Base-by-base conservation (phyloP, 805 yeast genomes). In the Candida quercuum region DNA sequence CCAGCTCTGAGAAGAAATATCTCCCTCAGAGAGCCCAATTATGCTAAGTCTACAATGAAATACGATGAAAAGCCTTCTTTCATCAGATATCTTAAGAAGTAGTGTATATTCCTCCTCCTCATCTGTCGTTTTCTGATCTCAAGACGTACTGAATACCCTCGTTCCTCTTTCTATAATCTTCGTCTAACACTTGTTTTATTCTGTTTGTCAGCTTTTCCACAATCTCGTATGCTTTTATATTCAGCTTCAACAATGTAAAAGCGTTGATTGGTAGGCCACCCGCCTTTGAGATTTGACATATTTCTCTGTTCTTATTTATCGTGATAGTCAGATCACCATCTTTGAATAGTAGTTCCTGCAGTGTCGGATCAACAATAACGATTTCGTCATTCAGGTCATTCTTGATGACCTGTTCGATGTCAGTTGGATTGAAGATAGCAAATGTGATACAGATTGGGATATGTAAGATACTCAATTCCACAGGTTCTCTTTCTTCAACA, bases 211-310 rank as follows among this genome's bases (percentile, higher is more conserved):
- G 54, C 19, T 56, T 52, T 38, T 76, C 78, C 8, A 86, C 93
- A 23, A 80, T 70, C 4, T 58, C 56, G 50, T 74, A 76, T 2
- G 96, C 93, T 39, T 71, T 65, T 40, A 73, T 74, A 23, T 84
- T 72, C 56, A 93, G 81, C 19, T 78, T 76, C 67, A 86, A 66
- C 35, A 91, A 62, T 19, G 72, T 64, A 26, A 71, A 53, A 0
- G 93, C 86, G 51, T 86, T 89, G 46, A 91, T 76, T 6, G 89
- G 85, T 32, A 85, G 64, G 0, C 96, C 97, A 35, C 98, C 99
- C 23, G 88, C 85, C 54, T 91, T 93, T 30, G 83, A 72, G 21
- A 93, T 70, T 57, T 93, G 99, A 34, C 95, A 89, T 7, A 93
- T 67, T 52, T 93, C 99, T 47, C 91, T 74, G 56, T 91, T 91